These are phyloP conservation scores for Prosopis cineraria DNA, from an alignment of 306 rosid species.

Conservation along the genomic window DNA sequence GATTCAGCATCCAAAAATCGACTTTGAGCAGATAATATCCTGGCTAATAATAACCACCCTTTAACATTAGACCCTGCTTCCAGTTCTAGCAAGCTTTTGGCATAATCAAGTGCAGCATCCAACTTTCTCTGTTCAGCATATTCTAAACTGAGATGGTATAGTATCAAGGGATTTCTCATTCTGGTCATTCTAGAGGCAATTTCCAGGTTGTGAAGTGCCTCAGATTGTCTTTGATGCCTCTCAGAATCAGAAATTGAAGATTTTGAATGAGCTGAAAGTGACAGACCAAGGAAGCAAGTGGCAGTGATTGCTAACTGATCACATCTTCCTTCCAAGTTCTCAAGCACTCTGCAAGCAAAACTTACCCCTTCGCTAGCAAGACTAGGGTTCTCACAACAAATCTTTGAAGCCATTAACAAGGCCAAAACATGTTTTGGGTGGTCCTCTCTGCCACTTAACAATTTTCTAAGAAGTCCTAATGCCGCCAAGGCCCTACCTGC, in stretches of 20 bases:
- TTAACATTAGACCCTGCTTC: constrained; percentile 71
- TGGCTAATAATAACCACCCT: constrained; percentile 76
- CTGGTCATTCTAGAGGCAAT: constrained; percentile 57
- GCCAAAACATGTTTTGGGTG: constrained; percentile 60
- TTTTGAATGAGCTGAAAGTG: constrained; percentile 69
- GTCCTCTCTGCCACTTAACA: constrained; percentile 58
- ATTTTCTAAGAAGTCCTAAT: constrained; percentile 65
- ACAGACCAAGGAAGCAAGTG: constrained; percentile 66
- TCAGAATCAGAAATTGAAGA: constrained; percentile 67
- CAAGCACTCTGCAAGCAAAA: constrained; percentile 55
- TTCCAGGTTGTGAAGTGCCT: constrained; percentile 67
- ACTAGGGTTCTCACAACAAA: constrained; percentile 60
- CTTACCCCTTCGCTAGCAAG: constrained; percentile 62
- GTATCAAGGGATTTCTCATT: constrained; percentile 60
- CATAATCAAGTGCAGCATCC: constrained; percentile 63
- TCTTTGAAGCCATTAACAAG: constrained; percentile 85
- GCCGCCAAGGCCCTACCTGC: constrained; percentile 68
- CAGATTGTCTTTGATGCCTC: constrained; percentile 59
- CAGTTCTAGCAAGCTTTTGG: constrained; percentile 62
- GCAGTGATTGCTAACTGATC: constrained; percentile 58
- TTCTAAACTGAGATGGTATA: constrained; percentile 79
- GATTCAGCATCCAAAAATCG: constrained; percentile 70
- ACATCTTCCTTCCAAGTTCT: constrained; percentile 59
- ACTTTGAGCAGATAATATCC: constrained; percentile 76
- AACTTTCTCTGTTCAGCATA: constrained; percentile 83